A percentile compares a stretch with the other conserved stretches of the same genome.
Evolutionary conservation across 768 basidiomycete genomes (phyloP).

Genomic region (Boletus tomentosulus): DNA sequence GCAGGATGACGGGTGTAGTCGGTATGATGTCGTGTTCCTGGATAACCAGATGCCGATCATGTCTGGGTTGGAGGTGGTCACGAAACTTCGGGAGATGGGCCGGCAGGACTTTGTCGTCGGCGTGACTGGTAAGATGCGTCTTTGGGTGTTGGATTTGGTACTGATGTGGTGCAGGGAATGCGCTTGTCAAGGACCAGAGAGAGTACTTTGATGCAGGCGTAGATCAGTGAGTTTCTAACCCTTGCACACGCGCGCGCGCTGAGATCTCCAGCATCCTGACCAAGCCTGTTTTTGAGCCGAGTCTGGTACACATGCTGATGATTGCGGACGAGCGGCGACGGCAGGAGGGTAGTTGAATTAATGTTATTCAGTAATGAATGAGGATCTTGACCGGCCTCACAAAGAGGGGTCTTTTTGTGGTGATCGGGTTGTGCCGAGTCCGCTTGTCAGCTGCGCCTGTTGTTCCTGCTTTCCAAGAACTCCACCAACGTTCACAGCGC

Average conservation of each 20-base stretch:
- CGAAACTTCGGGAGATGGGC: constrained; percentile 59
- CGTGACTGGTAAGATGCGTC: constrained; percentile 52
- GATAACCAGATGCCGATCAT: constrained; percentile 83
- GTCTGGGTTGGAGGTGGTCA: constrained; percentile 67
- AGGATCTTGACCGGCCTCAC: neutral
- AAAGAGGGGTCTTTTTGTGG: constrained; percentile 18
- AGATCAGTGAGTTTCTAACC: constrained; percentile 50
- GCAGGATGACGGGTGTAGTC: neutral
- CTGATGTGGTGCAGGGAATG: constrained; percentile 43
- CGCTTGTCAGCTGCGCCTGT: constrained; percentile 31
- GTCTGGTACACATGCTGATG: constrained; percentile 38
- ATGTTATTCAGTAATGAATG: neutral
- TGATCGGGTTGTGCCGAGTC: constrained; percentile 34
- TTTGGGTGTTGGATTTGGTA: neutral
- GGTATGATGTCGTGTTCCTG: constrained; percentile 48
- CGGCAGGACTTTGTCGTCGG: constrained; percentile 79
- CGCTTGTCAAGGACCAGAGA: constrained; percentile 57
- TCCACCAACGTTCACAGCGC: constrained; percentile 25
- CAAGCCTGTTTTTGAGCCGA: constrained; percentile 70
- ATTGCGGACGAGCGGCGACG: constrained; percentile 41
- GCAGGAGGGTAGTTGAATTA: neutral
- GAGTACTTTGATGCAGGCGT: constrained; percentile 75
- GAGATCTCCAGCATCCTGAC: constrained; percentile 56
- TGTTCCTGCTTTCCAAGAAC: constrained; percentile 24
- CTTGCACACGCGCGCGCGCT: neutral